phyloP scores from a whole-genome alignment of 768 basidiomycete species.

The Mycena floridula region DNA sequence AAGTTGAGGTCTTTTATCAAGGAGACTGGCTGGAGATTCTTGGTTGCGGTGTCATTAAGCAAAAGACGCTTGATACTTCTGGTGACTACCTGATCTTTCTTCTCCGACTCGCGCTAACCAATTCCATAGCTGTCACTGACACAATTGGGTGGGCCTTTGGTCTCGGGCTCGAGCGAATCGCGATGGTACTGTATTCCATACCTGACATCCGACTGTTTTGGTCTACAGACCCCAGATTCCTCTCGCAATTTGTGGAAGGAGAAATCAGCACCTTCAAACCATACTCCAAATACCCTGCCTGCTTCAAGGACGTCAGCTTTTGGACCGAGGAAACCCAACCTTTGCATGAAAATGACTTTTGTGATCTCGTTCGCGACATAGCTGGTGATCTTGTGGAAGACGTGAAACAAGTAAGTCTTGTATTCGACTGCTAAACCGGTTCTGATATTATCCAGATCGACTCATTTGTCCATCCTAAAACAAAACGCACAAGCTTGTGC shows the following conservation, averaged over 20 bases:
- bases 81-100: constrained; percentile 54
- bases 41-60: constrained; percentile 87
- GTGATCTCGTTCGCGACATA: constrained; percentile 87
- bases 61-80: constrained; percentile 82
- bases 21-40: constrained; percentile 97
- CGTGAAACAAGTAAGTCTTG: constrained; percentile 64
- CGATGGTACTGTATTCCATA: constrained; percentile 95
- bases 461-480: constrained; percentile 85
- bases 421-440: background rate
- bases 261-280: constrained; percentile 79
- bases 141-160: constrained; percentile 99
- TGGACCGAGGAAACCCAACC: constrained; percentile 60
- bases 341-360: constrained; percentile 95
- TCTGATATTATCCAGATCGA: constrained; percentile 61
- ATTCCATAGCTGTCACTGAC: constrained; percentile 55
- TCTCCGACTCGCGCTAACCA: constrained; percentile 3
- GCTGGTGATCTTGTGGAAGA: constrained; percentile 92
- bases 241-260: constrained; percentile 75
- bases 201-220: constrained; percentile 99
- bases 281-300: constrained; percentile 89
- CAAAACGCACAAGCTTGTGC: constrained; percentile 70
- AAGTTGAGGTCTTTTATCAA: constrained; percentile 94
- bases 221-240: constrained; percentile 85
- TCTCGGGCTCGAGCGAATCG: constrained; percentile 92
- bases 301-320: constrained; percentile 93